Base-by-base conservation (phyloP, 202 grass and related monocot genomes). In the Digitaria exilis region DNA sequence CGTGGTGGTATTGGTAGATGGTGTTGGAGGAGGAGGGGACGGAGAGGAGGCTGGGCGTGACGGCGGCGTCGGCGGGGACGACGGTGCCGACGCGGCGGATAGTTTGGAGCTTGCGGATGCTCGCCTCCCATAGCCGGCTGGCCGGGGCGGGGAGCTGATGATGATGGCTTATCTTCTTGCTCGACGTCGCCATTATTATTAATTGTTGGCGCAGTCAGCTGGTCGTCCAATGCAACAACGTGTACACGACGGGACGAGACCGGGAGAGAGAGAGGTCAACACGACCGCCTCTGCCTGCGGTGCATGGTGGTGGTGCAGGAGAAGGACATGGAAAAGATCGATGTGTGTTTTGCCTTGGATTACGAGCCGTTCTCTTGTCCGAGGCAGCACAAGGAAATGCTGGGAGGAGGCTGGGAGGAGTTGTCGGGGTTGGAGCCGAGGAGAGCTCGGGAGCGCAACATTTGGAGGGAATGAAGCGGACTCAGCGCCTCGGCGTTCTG, bases 101-200 rank as follows among this genome's bases (percentile, higher is more conserved):
- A 50, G 81, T 84, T 10, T 88, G 83, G 30, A 88, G 86, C 81
- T 88, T 88, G 41, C 81, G 81, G 81, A 84, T 88, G 68, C 86
- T 78, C 13, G 86, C 83, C 65, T 89, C 87, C 87, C 87, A 89
- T 39, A 84, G 78, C 71, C 83, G 71, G 83, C 86, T 73, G 15
- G 80, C 80, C n/a, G 86, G 86, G 30, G 86, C 56, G 0, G 83
- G 77, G 78, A 81, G 73, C 73, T 77, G 37, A 39, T 39, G 87
- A 83, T 77, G 37, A 39, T 39, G 87, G 87, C 70, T 86, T 46
- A 72, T 77, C 78, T 80, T 84, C 60, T 51, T 88, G 60, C 58
- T 50, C 65, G 67, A 48, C 59, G 81, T 11, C 75, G 52, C 49
- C 34, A 59, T 13, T 2, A 2, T n/a, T n/a, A 17, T 2, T 18